Base-by-base conservation (phyloP, 2,329 filamentous ascomycete genomes). In the Arthrobotrys sinensis region DNA sequence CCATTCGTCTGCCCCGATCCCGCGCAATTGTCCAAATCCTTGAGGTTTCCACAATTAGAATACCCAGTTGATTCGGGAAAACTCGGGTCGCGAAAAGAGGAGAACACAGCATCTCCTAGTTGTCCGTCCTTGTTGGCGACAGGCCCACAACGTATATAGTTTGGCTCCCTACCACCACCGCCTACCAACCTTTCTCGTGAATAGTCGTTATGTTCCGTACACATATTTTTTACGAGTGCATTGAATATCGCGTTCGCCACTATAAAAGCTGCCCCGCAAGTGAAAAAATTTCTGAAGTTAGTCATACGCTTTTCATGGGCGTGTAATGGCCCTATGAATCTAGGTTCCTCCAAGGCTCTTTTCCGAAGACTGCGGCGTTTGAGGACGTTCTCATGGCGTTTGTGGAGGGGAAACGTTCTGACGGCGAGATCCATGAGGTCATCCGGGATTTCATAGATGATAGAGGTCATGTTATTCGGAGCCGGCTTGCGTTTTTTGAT, bases 391-490 rank as follows among this genome's bases (percentile, higher is more conserved):
- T 12, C 53, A 3, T 67, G 50, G 16, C 75, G 75, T 64, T 78
- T 78, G 4, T 68, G 43, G 16, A 55, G 52, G 2, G 75, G 67
- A 36, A 28, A 78, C 1, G 75, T 38, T 11, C 40, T 24, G 14
- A 78, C 32, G 0, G 52, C 75, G 10, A 24, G 8, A 43, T 72
- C 50, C 75, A 68, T 72, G 10, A 72, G 40, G 38, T 72, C 52
- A 14, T 78, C 67, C 1, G 75, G 67, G 67, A 78, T 78, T n/a
- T 64, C 32, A 14, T 46, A 53, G 11, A 32, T 21, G 11, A n/a
- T 50, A 24, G 62, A 0, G 8, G 75, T 78, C 10, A 6, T 21
- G 45, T 72, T 72, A 8, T 19, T 1, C 10, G 52, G 38, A n/a
- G 32, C 14, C 14, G 10, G 40, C 1, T 50, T 16, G 16, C 28